phyloP scores from a whole-genome alignment of 495 filamentous ascomycete species.

The Aspergillus homomorphus region DNA sequence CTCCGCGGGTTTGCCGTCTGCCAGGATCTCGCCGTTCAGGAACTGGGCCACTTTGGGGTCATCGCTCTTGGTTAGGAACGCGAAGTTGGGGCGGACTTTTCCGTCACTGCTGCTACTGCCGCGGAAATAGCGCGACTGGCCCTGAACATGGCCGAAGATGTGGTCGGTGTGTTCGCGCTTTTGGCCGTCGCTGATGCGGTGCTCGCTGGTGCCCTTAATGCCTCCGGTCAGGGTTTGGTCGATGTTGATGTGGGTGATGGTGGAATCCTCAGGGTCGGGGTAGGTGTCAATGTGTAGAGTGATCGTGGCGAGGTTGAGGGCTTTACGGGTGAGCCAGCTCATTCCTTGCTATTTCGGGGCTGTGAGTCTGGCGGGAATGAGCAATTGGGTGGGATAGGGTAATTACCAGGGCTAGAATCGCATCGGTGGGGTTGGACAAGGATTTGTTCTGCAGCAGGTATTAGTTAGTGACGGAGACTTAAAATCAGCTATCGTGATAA shows the following conservation, averaged over 20 bases:
- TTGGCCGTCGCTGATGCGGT: constrained; percentile 66
- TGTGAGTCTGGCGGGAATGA: constrained; percentile 13
- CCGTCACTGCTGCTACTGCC: constrained; percentile 34
- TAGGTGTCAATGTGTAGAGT: constrained; percentile 68
- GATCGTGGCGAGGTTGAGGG: constrained; percentile 66
- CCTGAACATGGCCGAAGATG: constrained; percentile 73
- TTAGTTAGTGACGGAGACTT: constrained; percentile 4
- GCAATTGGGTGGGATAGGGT: constrained; percentile 2
- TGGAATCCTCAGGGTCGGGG: constrained; percentile 39
- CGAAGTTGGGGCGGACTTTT: constrained; percentile 33
- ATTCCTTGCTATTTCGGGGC: constrained; percentile 65
- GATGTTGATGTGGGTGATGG: constrained; percentile 72
- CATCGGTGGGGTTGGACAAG: constrained; percentile 68
- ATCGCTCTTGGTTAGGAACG: constrained; percentile 32
- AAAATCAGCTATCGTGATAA: too few relatives aligned
- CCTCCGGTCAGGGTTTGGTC: constrained; percentile 74
- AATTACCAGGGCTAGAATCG: constrained; percentile 63
- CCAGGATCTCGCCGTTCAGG: constrained; percentile 38
- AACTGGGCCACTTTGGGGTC: constrained; percentile 46
- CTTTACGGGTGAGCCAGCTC: constrained; percentile 77
- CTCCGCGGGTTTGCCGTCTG: constrained; percentile 34
- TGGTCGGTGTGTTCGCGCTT: constrained; percentile 71
- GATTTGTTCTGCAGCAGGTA: constrained; percentile 65
- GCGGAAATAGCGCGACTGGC: constrained; percentile 55
- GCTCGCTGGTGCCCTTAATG: constrained; percentile 68